These are phyloP conservation scores for Rhizopogon vulgaris DNA, from an alignment of 768 basidiomycete genomes.

Conservation along the genomic window DNA sequence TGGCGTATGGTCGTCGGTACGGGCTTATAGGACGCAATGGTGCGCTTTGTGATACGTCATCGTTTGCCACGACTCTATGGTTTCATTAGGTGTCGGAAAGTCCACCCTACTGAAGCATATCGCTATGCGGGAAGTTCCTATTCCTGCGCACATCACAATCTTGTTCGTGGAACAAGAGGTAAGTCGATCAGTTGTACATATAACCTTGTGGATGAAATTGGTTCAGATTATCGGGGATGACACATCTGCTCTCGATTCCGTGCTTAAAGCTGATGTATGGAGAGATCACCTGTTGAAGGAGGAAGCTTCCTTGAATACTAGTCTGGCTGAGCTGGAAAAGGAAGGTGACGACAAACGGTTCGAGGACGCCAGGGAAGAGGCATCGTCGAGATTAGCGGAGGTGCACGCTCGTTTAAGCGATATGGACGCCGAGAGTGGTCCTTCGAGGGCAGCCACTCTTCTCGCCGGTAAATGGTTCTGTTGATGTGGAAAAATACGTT, in stretches of 20 bases:
- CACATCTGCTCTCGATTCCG: conserved; percentile 86
- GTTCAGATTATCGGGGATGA: conserved; percentile 86
- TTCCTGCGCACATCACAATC: conserved; percentile 93
- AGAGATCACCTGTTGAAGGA: conserved; percentile 87
- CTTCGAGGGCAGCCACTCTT: conserved; percentile 85
- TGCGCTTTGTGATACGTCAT: conserved; percentile 8
- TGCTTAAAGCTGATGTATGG: conserved; percentile 99
- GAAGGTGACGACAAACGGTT: conserved; percentile 75
- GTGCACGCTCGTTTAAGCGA: conserved; percentile 90
- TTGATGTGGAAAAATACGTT: background rate
- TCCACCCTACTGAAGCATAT: conserved; percentile 93
- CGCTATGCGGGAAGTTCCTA: conserved; percentile 89
- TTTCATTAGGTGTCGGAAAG: conserved; percentile 77
- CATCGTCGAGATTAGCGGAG: conserved; percentile 75
- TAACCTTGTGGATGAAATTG: background rate
- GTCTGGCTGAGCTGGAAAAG: conserved; percentile 64
- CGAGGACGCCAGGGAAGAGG: conserved; percentile 82
- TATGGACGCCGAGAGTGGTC: conserved; percentile 97
- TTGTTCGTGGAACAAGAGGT: conserved; percentile 99
- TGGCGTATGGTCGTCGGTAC: conserved; percentile 86
- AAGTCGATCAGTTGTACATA: conserved; percentile 8
- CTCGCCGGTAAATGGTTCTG: conserved; percentile 57
- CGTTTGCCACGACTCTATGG: background rate
- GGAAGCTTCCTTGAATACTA: conserved; percentile 68
- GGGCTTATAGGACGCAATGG: conserved; percentile 90